Conservation (phyloP, 1,284 basidiomycete species). For the Puccinia horiana region DNA sequence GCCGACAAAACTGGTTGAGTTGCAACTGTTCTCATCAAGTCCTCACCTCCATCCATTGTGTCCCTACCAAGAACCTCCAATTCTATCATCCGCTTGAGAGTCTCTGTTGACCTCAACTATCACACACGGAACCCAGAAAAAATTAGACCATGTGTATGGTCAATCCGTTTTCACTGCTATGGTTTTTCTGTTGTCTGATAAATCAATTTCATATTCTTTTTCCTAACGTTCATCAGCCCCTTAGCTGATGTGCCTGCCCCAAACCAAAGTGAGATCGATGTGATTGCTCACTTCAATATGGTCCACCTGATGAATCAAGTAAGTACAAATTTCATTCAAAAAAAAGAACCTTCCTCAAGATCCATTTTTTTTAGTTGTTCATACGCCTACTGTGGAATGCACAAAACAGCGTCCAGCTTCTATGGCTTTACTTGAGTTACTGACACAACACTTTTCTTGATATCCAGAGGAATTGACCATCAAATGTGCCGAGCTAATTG, state of each 20-base stretch:
- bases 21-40: too few relatives aligned
- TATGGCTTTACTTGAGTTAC: not conserved
- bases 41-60: too few relatives aligned
- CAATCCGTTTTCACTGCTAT: not conserved
- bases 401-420: too few relatives aligned
- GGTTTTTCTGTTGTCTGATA: not conserved
- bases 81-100: too few relatives aligned
- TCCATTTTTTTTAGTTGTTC: not conserved
- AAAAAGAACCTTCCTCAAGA: not conserved
- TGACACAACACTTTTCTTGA: not conserved
- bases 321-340: not conserved
- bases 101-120: too few relatives aligned
- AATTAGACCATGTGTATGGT: constrained; percentile 6
- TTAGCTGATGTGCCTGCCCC: constrained; percentile 48
- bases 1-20: too few relatives aligned
- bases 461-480: constrained; percentile 33
- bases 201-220: not conserved
- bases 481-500: constrained; percentile 46
- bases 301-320: constrained; percentile 48
- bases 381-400: too few relatives aligned
- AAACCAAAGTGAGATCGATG: constrained; percentile 40
- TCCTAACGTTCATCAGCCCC: not conserved
- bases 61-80: too few relatives aligned
- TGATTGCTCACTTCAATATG: constrained; percentile 41
- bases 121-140: not conserved